Evolutionary conservation across 495 filamentous ascomycete species (phyloP), one percentile per base, ranked within the genome.

Genomic region (Parathielavia hyrcaniae): DNA sequence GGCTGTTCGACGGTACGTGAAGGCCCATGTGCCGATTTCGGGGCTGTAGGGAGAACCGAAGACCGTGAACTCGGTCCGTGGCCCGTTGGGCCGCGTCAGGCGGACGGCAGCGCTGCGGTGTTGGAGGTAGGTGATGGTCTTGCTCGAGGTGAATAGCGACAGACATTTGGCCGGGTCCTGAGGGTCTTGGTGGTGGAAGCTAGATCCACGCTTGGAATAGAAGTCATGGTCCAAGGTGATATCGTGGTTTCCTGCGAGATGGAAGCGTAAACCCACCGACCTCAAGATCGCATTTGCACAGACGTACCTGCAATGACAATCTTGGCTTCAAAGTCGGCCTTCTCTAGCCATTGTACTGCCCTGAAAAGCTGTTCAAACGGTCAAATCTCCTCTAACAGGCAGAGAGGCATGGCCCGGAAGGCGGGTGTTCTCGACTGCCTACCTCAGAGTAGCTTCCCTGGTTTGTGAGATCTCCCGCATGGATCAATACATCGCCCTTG

Each of bases 381-480:
- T 38, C 32, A 40, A 47, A 48, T 44, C 49, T 32, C 6, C 14
- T 22, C 19, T 7, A 20, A 7, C 20, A 20, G 12, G 22, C 20
- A 23, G 6, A 30, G 11, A 20, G 11, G 7, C 8, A 34, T 34
- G 26, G 26, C 46, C 14, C 4, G 26, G 26, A 30, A 30, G 26
- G 26, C 26, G 3, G 26, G 26, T 30, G 26, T 4, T 22, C 45
- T 46, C 44, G 17, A 40, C 16, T 32, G 23, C 34, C 4, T 62
- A 71, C 71, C 64, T 74, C 71, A 6, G 71, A 72, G 55, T 67
- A 80, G 45, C 83, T 89, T 41, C 92, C 92, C 63, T 83, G 81
- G 60, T 93, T 93, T 43, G 86, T 85, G 39, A 97, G 76, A 69
- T 97, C 92, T 9, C 92, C 92, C 9, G 91, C 89, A 64, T 97